Conservation (phyloP, 2,329 filamentous ascomycete genomes). For the Claviceps maximensis region DNA sequence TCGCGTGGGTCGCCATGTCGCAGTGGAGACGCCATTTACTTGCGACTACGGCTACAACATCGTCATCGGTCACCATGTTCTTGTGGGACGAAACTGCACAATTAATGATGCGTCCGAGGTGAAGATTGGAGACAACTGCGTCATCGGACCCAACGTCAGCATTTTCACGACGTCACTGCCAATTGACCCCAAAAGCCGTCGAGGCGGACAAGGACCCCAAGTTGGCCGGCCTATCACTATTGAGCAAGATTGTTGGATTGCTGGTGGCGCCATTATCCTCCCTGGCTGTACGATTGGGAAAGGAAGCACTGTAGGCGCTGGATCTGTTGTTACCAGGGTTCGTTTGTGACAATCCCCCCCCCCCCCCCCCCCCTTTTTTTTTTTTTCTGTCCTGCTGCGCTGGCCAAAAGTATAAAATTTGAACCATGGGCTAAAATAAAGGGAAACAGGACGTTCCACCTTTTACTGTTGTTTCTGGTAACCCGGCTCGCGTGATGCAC, state of each 20-base stretch:
- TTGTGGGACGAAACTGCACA: conserved; percentile 70
- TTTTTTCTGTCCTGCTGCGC: too few species aligned
- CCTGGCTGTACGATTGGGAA: conserved; percentile 69
- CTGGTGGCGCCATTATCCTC: conserved; percentile 62
- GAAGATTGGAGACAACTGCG: conserved; percentile 62
- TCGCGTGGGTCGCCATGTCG: conserved; percentile 58
- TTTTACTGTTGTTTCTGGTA: conserved; percentile 57
- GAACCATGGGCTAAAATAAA: neutral
- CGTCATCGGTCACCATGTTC: conserved; percentile 69
- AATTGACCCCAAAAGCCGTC: conserved; percentile 58
- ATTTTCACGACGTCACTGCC: conserved; percentile 66
- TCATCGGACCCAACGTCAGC: conserved; percentile 74
- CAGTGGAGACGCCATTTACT: conserved; percentile 76
- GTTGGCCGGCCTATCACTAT: conserved; percentile 61
- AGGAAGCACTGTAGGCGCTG: conserved; percentile 68
- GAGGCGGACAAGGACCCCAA: conserved; percentile 60
- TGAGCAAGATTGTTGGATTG: conserved; percentile 76
- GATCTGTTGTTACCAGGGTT: conserved; percentile 71
- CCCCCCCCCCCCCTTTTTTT: too few species aligned
- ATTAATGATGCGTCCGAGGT: conserved; percentile 80
- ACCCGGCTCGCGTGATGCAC: conserved; percentile 47
- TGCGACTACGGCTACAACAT: conserved; percentile 98
- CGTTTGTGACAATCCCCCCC: conserved; percentile 10
- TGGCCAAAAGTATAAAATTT: too few species aligned
- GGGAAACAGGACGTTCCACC: conserved; percentile 44